A percentile compares a stretch with the other conserved stretches of the same genome.
These are phyloP conservation scores for Picochlorum sp. DNA, from an alignment of 139 green algal species.

Conservation along the genomic window DNA sequence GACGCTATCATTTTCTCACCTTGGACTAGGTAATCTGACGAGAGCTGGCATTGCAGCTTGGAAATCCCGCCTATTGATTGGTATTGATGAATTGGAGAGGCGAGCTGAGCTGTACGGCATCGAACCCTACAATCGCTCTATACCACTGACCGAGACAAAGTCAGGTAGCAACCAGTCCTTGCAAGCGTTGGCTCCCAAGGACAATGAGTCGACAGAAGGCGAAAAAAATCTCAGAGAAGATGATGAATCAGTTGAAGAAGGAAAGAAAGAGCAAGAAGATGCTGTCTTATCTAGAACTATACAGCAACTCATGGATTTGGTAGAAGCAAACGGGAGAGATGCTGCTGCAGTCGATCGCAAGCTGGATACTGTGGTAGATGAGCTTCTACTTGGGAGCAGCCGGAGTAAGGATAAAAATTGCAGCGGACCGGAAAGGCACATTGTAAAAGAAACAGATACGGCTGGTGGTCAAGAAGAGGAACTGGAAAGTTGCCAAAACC, in stretches of 20 bases:
- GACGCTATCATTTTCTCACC: not conserved
- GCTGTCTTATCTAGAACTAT: constrained; percentile 6
- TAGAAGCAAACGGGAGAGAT: not conserved
- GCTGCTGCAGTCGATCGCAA: not conserved
- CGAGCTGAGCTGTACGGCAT: constrained; percentile 16
- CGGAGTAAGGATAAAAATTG: not conserved
- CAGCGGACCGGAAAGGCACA: no score
- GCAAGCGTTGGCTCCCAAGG: not conserved
- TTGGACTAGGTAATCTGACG: constrained; percentile 11
- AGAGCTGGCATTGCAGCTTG: constrained; percentile 17
- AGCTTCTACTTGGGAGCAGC: not conserved
- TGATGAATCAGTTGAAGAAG: not conserved
- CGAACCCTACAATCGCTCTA: not conserved
- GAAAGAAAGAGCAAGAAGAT: not conserved
- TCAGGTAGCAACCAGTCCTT: not conserved
- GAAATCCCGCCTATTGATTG: constrained; percentile 18
- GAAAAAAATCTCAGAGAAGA: not conserved
- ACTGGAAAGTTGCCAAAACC: not conserved
- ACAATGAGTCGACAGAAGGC: not conserved
- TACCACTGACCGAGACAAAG: not conserved
- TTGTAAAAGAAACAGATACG: no score
- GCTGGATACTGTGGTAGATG: not conserved
- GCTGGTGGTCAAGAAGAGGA: not conserved
- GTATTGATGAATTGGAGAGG: constrained; percentile 25
- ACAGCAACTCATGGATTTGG: constrained; percentile 14